Conservation (phyloP, 257 asterid species). For the Solanum lycopersicoides region DNA sequence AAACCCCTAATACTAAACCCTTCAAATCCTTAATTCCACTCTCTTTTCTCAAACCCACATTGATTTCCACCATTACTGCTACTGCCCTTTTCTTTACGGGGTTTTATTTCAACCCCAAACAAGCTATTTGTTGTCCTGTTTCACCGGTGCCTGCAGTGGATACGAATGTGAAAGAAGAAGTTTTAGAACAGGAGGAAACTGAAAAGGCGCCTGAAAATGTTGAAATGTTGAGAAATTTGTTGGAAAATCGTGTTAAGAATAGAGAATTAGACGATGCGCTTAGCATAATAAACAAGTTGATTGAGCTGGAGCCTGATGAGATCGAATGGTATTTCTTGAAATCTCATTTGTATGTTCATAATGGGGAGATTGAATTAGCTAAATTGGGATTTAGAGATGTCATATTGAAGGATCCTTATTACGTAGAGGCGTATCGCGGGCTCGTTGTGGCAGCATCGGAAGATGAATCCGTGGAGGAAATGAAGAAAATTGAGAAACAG, state of each 20-base stretch:
- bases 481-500: slow-evolving; percentile 22
- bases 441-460: not conserved
- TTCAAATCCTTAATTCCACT: not conserved
- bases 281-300: not conserved
- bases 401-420: not conserved
- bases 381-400: not conserved
- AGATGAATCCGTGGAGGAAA: not conserved
- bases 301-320: not conserved
- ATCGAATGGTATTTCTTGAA: not conserved
- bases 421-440: not conserved
- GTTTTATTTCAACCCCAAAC: slow-evolving; percentile 5
- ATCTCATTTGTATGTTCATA: not conserved
- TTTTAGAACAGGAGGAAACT: not conserved
- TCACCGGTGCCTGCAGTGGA: slow-evolving; percentile 12
- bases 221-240: not conserved
- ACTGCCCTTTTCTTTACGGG: slow-evolving; percentile 34
- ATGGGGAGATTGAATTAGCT: not conserved
- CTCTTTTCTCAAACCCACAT: slow-evolving; percentile 16
- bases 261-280: not conserved
- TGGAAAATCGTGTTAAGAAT: not conserved
- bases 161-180: not conserved
- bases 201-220: not conserved
- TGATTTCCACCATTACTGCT: slow-evolving; percentile 34
- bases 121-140: slow-evolving; percentile 14
- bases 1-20: not conserved